These are phyloP conservation scores for Aureobasidium lini DNA, from an alignment of 2,329 filamentous ascomycete species.

Conservation along the genomic window DNA sequence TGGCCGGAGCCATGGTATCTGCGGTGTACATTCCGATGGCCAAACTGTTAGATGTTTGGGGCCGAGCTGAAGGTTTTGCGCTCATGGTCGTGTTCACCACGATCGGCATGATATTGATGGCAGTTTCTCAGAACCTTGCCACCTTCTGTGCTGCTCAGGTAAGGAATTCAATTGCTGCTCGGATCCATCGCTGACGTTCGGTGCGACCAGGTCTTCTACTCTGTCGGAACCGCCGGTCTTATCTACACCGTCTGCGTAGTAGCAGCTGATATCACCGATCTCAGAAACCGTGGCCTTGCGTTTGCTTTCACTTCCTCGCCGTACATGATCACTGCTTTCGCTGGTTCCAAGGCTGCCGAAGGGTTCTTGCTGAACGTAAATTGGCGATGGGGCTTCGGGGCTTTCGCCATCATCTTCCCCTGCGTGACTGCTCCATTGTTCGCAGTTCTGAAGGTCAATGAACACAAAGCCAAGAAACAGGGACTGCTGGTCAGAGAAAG, in stretches of 20 bases:
- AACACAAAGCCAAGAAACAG: conserved; percentile 51
- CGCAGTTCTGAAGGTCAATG: conserved; percentile 50
- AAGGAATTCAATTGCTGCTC: neutral
- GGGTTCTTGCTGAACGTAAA: conserved; percentile 19
- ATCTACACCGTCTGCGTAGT: conserved; percentile 51
- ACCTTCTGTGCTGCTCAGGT: conserved; percentile 54
- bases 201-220: conserved; percentile 51
- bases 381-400: conserved; percentile 62
- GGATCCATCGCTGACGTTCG: neutral
- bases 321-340: conserved; percentile 58
- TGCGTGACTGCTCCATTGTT: conserved; percentile 55
- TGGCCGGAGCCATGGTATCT: conserved; percentile 50
- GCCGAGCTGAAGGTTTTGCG: conserved; percentile 55
- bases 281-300: conserved; percentile 58
- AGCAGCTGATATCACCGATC: conserved; percentile 57
- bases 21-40: conserved; percentile 59
- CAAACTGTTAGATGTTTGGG: conserved; percentile 61
- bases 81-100: conserved; percentile 46
- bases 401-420: conserved; percentile 58
- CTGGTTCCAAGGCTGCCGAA: conserved; percentile 23
- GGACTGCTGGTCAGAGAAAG: conserved; percentile 41
- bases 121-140: conserved; percentile 51
- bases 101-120: conserved; percentile 57
- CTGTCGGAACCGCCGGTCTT: conserved; percentile 50
- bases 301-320: conserved; percentile 57